Evolutionary conservation across 208 protist genomes (phyloP).

Genomic region (Porcisia hertigi): DNA sequence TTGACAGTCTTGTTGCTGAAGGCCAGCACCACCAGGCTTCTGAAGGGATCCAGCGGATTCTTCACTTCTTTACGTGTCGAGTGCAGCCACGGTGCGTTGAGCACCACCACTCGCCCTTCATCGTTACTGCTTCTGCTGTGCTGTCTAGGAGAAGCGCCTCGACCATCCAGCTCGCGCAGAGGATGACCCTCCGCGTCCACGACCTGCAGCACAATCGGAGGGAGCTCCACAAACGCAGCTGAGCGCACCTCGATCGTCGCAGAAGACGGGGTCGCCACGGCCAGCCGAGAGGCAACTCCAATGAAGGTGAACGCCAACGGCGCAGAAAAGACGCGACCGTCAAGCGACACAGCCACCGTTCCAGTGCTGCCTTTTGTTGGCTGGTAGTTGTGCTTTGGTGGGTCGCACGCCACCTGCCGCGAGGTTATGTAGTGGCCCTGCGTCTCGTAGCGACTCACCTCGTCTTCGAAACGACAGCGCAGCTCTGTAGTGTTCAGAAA

Average conservation of each 20-base stretch:
- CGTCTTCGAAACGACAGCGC: slow-evolving; percentile 28
- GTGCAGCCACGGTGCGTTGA: slow-evolving; percentile 36
- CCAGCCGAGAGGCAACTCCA: slow-evolving; percentile 29
- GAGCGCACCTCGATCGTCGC: slow-evolving; percentile 12
- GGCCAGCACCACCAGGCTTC: slow-evolving; percentile 34
- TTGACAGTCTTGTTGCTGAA: slow-evolving; percentile 43
- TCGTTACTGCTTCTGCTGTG: neutral
- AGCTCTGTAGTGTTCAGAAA: slow-evolving; percentile 12
- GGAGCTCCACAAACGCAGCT: slow-evolving; percentile 22
- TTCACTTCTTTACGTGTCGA: slow-evolving; percentile 37
- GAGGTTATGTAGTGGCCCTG: slow-evolving; percentile 19
- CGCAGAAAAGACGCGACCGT: slow-evolving; percentile 33
- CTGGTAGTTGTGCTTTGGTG: neutral
- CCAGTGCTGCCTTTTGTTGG: slow-evolving; percentile 13
- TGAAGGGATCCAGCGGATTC: slow-evolving; percentile 17
- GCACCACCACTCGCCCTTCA: slow-evolving; percentile 30
- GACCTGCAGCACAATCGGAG: slow-evolving; percentile 25
- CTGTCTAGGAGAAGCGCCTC: neutral
- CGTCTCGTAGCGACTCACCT: slow-evolving; percentile 1
- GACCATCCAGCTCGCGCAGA: slow-evolving; percentile 37
- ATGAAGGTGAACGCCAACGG: slow-evolving; percentile 38
- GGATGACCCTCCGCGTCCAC: slow-evolving; percentile 35
- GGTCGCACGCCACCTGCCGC: slow-evolving; percentile 22
- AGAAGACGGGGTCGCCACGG: neutral
- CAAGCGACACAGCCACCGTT: slow-evolving; percentile 31